Evolutionary conservation across 257 asterid species (phyloP).

Genomic region (Fraxinus anomala): DNA sequence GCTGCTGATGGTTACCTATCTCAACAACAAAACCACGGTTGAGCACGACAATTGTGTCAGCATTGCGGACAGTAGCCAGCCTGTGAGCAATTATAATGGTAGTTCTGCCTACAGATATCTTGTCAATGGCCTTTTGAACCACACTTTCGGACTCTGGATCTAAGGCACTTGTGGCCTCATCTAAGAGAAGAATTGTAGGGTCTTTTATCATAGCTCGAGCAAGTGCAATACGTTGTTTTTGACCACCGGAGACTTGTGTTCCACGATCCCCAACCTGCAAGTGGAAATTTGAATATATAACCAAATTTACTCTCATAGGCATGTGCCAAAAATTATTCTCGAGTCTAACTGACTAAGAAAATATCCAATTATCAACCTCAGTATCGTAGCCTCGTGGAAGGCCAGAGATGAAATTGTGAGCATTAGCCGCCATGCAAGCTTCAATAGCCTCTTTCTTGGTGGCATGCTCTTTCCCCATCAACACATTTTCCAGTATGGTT

Average conservation of each 20-base stretch:
- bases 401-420: slow-evolving; percentile 62
- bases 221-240: slow-evolving; percentile 78
- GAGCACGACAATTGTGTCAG: slow-evolving; percentile 65
- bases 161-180: slow-evolving; percentile 88
- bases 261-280: slow-evolving; percentile 79
- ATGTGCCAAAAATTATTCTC: not conserved
- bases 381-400: slow-evolving; percentile 83
- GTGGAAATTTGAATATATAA: not conserved
- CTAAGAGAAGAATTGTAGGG: slow-evolving; percentile 70
- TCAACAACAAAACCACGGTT: slow-evolving; percentile 69
- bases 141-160: slow-evolving; percentile 68
- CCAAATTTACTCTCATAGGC: not conserved
- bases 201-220: slow-evolving; percentile 87
- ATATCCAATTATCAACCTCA: slow-evolving; percentile 36
- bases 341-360: not conserved
- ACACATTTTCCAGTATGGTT: slow-evolving; percentile 70
- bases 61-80: slow-evolving; percentile 73
- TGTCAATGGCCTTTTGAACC: slow-evolving; percentile 79
- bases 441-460: slow-evolving; percentile 63
- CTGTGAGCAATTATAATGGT: slow-evolving; percentile 75
- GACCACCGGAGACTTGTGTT: slow-evolving; percentile 83
- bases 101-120: slow-evolving; percentile 66
- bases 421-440: slow-evolving; percentile 73
- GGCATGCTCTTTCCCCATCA: slow-evolving; percentile 78
- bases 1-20: slow-evolving; percentile 65